phyloP scores from a whole-genome alignment of 2,329 filamentous ascomycete species.

The Neofusicoccum umdonicola region DNA sequence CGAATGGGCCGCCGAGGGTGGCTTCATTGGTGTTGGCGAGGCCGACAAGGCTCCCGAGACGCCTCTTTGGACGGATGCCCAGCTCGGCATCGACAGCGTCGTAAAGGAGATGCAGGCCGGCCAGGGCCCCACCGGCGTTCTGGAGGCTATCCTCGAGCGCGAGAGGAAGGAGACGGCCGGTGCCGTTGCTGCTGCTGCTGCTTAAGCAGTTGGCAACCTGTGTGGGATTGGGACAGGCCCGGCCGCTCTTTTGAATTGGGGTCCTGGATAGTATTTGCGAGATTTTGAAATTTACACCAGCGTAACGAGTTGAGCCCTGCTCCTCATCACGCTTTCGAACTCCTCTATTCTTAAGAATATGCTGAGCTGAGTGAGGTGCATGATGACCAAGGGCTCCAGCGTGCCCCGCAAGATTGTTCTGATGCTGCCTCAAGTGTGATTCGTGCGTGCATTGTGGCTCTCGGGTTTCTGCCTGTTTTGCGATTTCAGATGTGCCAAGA shows the following conservation, averaged over 20 bases:
- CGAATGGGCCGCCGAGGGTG: slow-evolving; percentile 86
- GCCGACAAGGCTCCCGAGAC: slow-evolving; percentile 57
- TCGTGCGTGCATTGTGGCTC: not conserved
- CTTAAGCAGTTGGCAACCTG: slow-evolving; percentile 14
- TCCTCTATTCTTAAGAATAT: not conserved
- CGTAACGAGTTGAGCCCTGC: slow-evolving; percentile 6
- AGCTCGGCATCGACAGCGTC: slow-evolving; percentile 69
- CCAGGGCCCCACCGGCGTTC: slow-evolving; percentile 42
- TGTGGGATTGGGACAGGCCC: not conserved
- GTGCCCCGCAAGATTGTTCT: not conserved
- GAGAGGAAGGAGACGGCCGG: slow-evolving; percentile 44
- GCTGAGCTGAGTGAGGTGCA: not conserved
- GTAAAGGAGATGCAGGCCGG: slow-evolving; percentile 53
- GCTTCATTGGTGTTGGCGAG: slow-evolving; percentile 91
- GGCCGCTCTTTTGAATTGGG: slow-evolving; percentile 15
- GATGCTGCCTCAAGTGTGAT: not conserved
- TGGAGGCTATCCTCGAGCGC: slow-evolving; percentile 49
- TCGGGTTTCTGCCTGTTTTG: not conserved
- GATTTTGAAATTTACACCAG: not conserved
- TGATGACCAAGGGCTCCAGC: not conserved
- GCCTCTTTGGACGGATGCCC: slow-evolving; percentile 88
- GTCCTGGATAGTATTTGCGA: not conserved
- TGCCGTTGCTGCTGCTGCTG: slow-evolving; percentile 45
- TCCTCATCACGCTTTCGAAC: not conserved
- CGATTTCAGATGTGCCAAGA: too few species aligned